A percentile compares a stretch with the other conserved stretches of the same genome.
phyloP scores from a whole-genome alignment of 371 early-diverging fungal species.

The Haplosporangium sp. region DNA sequence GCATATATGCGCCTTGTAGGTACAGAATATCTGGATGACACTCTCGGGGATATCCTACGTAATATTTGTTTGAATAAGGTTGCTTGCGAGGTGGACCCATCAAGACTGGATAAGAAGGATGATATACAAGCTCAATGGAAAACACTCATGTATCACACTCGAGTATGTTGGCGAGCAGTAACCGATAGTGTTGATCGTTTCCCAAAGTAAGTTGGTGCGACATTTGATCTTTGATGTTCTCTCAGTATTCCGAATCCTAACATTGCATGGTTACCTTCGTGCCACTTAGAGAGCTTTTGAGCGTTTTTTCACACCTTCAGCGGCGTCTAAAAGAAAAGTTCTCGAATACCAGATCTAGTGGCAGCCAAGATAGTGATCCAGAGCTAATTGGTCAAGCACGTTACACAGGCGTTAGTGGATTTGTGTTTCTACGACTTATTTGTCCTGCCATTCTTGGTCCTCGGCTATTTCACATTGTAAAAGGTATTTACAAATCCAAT shows the following conservation, averaged over 20 bases:
- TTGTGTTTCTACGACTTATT: constrained; percentile 85
- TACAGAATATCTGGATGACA: constrained; percentile 75
- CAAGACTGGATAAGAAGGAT: constrained; percentile 52
- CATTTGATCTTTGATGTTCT: not conserved
- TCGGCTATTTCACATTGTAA: constrained; percentile 80
- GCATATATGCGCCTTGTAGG: constrained; percentile 86
- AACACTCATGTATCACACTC: constrained; percentile 55
- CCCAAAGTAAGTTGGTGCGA: constrained; percentile 47
- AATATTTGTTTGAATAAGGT: constrained; percentile 66
- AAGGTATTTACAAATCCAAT: constrained; percentile 47
- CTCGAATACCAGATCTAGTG: constrained; percentile 6
- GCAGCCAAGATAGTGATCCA: constrained; percentile 7
- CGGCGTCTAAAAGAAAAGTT: constrained; percentile 51
- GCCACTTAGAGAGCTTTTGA: constrained; percentile 15
- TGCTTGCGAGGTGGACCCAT: constrained; percentile 74
- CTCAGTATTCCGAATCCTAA: not conserved
- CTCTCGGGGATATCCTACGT: constrained; percentile 74
- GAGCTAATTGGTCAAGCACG: constrained; percentile 32
- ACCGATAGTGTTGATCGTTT: constrained; percentile 55
- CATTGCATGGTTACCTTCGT: not conserved
- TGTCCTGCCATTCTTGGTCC: constrained; percentile 90
- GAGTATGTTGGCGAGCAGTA: constrained; percentile 62
- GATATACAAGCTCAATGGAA: constrained; percentile 61
- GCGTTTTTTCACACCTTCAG: constrained; percentile 67
- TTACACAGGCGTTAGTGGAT: constrained; percentile 69